These are phyloP conservation scores for Diospyros kaki DNA, from an alignment of 148 eudicot genomes.

Conservation along the genomic window DNA sequence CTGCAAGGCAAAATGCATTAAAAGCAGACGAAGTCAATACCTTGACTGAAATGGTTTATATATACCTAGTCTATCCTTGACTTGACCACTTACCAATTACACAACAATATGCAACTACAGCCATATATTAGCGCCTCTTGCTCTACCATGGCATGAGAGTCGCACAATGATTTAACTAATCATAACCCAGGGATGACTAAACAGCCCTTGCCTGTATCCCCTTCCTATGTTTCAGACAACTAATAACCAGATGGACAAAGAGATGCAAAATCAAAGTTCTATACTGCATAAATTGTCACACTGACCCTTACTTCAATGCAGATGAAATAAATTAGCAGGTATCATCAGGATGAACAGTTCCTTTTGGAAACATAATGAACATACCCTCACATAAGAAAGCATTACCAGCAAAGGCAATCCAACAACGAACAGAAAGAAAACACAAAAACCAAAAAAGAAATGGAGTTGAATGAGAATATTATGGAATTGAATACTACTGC, in stretches of 20 bases:
- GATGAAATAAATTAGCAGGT: neutral
- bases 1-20: constrained; percentile 33
- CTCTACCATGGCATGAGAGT: neutral
- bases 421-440: neutral
- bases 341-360: neutral
- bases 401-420: neutral
- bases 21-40: neutral
- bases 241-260: neutral
- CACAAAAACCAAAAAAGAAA: neutral
- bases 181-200: neutral
- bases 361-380: neutral
- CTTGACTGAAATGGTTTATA: neutral
- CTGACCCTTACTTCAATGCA: neutral
- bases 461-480: neutral
- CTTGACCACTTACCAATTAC: too few species aligned
- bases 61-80: too few species aligned
- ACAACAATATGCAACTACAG: neutral
- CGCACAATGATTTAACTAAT: neutral
- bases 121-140: neutral
- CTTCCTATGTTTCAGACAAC: neutral
- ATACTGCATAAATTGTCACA: neutral
- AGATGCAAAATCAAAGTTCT: neutral
- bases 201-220: neutral
- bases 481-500: constrained; percentile 9
- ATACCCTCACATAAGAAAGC: neutral